Evolutionary conservation across 169 alveolate species (phyloP).

Genomic region (Plasmodium adleri): DNA sequence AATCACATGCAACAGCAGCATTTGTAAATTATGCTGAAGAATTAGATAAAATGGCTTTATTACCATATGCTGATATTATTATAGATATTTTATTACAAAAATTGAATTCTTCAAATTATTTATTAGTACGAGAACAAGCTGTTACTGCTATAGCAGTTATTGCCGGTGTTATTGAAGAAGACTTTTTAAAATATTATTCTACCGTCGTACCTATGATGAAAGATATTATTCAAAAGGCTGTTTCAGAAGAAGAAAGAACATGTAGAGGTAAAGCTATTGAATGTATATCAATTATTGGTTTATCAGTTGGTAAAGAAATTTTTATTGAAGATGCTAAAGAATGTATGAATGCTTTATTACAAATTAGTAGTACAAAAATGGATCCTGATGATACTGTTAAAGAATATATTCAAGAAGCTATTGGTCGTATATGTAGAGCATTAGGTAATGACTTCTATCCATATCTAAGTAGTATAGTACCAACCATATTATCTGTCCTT

Average conservation of each 20-base stretch:
- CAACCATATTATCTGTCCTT: conserved; percentile 78
- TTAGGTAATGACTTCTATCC: conserved; percentile 90
- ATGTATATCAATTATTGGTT: conserved; percentile 92
- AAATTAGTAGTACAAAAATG: conserved; percentile 85
- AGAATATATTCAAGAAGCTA: conserved; percentile 91
- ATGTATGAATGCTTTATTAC: conserved; percentile 89
- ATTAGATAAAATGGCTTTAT: conserved; percentile 87
- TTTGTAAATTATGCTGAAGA: conserved; percentile 93
- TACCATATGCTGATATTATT: conserved; percentile 87
- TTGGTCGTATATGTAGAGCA: conserved; percentile 91
- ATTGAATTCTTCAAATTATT: conserved; percentile 78
- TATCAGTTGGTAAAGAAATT: conserved; percentile 88
- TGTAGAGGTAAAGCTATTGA: conserved; percentile 93
- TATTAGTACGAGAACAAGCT: conserved; percentile 91
- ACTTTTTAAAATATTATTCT: conserved; percentile 88
- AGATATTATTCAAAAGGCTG: conserved; percentile 84
- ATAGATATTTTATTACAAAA: conserved; percentile 87
- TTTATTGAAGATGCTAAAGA: conserved; percentile 88
- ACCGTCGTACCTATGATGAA: conserved; percentile 90
- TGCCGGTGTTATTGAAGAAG: conserved; percentile 94
- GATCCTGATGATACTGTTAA: conserved; percentile 92
- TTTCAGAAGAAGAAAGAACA: conserved; percentile 87
- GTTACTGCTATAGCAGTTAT: conserved; percentile 92
- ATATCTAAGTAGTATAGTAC: conserved; percentile 90
- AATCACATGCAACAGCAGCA: conserved; percentile 94